Percentiles rank a stretch among this genome's conserved stretches.
These are phyloP conservation scores for Lactarius hengduanensis DNA, from an alignment of 768 basidiomycete species.

Conservation along the genomic window DNA sequence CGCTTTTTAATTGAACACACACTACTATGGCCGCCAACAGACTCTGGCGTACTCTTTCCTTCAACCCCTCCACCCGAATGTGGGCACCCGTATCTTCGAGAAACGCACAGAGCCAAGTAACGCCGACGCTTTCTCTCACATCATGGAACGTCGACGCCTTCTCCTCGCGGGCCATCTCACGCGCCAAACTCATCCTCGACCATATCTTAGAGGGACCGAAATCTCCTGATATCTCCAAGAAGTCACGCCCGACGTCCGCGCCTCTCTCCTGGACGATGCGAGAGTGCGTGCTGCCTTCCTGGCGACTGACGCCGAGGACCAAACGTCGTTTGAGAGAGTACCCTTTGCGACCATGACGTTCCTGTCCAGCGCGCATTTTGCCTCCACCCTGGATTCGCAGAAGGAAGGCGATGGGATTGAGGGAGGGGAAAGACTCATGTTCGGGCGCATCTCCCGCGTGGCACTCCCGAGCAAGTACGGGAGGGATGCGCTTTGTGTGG, in stretches of 20 bases:
- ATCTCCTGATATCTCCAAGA: slow-evolving; percentile 14
- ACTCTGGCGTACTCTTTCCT: too few relatives aligned
- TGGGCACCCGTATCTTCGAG: slow-evolving; percentile 6
- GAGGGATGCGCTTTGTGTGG: slow-evolving; percentile 41
- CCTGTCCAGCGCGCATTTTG: slow-evolving; percentile 7
- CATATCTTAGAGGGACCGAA: slow-evolving; percentile 1
- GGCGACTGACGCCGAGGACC: slow-evolving; percentile 9
- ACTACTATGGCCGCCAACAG: too few relatives aligned
- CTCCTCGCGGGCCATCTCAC: slow-evolving; percentile 35
- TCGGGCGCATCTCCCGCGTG: slow-evolving; percentile 5
- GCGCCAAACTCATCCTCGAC: slow-evolving; percentile 36
- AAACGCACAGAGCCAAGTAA: slow-evolving; percentile 8
- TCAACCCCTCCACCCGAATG: too few relatives aligned
- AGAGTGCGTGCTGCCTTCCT: slow-evolving; percentile 7
- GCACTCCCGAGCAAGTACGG: slow-evolving; percentile 28
- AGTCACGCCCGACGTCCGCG: not conserved
- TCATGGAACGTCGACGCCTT: slow-evolving; percentile 42
- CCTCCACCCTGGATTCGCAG: not conserved
- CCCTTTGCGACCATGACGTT: slow-evolving; percentile 20
- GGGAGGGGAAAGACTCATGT: not conserved
- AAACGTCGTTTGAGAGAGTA: not conserved
- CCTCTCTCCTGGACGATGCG: slow-evolving; percentile 1
- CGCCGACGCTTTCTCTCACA: slow-evolving; percentile 36
- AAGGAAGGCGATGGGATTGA: not conserved
- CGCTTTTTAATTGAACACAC: too few relatives aligned